Evolutionary conservation across 768 basidiomycete species (phyloP), one percentile per base, ranked within the genome.

Genomic region (Tulasnella sp.): DNA sequence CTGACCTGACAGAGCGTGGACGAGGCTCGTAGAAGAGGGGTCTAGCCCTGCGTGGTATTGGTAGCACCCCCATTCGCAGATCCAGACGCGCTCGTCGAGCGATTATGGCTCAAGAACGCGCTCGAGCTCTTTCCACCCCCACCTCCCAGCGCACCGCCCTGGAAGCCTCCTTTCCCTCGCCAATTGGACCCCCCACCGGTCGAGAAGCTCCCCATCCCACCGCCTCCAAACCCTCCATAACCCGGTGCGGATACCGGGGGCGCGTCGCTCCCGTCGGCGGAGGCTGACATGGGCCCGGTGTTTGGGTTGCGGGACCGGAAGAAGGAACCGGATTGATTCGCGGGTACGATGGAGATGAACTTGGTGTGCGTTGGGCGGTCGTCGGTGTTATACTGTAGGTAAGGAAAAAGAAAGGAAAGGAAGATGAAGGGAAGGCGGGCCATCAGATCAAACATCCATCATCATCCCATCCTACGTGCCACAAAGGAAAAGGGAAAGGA

Each of bases 331-430:
- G 40, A 46, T 39, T 76, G 71, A n/a, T 57, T 77, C 15, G 78
- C 37, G 5, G 79, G 79, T 20, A 40, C 42, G 79, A 95, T 93
- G 11, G 91, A 88, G 37, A 95, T 85, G 85, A 94, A 96, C 83
- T 93, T 94, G 84, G 92, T 92, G 0, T 90, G 89, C 6, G 88
- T 87, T 1, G 94, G 94, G 39, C 92, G 88, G 81, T 95, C 93
- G 76, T 95, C 94, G n/a, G 90, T 93, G 82, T 96, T 94, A 81
- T 90, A 95, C 92, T 94, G 81, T 3, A 23, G 26, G 48, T 5
- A 26, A 7, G 5, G 13, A 35, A 67, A n/a, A 32, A 35, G 26
- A 20, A 67, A 26, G 32, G 16, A 51, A 61, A 70, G 61, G 32
- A 55, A 35, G n/a, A 76, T 29, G 35, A 18, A 15, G 7, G 71